phyloP scores from a whole-genome alignment of 1,139 yeast genomes.

The Geotrichum phurueaensis region DNA sequence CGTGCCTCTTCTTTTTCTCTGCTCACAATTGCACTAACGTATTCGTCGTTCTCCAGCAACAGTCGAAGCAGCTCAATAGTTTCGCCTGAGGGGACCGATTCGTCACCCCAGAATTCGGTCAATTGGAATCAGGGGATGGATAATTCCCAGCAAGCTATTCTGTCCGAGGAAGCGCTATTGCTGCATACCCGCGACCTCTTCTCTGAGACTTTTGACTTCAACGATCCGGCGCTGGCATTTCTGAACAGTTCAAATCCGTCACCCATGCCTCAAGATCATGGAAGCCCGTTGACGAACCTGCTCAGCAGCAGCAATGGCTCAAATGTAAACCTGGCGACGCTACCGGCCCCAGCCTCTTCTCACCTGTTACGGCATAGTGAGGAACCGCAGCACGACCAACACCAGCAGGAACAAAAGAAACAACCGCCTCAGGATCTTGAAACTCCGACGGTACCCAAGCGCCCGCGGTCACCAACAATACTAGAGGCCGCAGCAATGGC shows the following conservation, averaged over 20 bases:
- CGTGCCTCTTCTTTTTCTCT: background rate
- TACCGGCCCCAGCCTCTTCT: background rate
- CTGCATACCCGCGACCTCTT: conserved; percentile 4
- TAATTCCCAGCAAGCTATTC: conserved; percentile 15
- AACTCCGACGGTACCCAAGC: background rate
- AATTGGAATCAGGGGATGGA: conserved; percentile 17
- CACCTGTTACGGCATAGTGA: background rate
- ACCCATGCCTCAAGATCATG: background rate
- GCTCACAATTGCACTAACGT: background rate
- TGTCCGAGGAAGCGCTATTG: conserved; percentile 16
- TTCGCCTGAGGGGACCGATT: background rate
- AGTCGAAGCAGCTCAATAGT: background rate
- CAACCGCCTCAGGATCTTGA: background rate
- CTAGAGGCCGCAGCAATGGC: conserved; percentile 20
- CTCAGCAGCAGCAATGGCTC: background rate
- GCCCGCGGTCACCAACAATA: conserved; percentile 15
- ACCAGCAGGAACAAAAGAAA: background rate
- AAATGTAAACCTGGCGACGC: background rate
- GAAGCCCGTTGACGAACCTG: background rate
- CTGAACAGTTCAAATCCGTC: background rate
- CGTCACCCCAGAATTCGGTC: conserved; percentile 6
- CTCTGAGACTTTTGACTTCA: background rate
- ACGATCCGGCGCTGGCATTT: background rate
- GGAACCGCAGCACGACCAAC: background rate
- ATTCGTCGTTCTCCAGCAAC: background rate